These are phyloP conservation scores for Diaporthe sp. DNA, from an alignment of 2,329 filamentous ascomycete species.

Conservation along the genomic window DNA sequence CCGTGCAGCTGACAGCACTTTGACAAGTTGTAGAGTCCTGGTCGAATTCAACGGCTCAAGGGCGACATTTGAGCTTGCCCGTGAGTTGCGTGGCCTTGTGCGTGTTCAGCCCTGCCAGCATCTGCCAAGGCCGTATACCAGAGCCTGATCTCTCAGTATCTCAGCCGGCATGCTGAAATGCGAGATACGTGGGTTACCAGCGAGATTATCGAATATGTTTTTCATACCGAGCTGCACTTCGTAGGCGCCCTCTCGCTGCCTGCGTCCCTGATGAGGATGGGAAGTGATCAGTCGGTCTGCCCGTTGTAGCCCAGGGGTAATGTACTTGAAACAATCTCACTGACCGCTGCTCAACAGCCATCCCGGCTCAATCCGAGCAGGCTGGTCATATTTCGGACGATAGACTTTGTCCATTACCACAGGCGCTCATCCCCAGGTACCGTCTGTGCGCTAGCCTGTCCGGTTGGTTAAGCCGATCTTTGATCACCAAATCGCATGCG, in stretches of 20 bases:
- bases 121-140: neutral
- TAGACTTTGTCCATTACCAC: slow-evolving; percentile 11
- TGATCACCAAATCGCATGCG: slow-evolving; percentile 29
- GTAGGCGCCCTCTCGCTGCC: neutral
- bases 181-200: neutral
- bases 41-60: slow-evolving; percentile 2
- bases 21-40: slow-evolving; percentile 6
- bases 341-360: neutral
- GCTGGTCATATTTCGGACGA: slow-evolving; percentile 6
- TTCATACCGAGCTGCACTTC: neutral
- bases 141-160: neutral
- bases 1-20: slow-evolving; percentile 22
- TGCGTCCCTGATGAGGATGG: neutral
- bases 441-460: slow-evolving; percentile 23
- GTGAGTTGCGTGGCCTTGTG: neutral
- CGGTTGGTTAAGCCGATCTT: slow-evolving; percentile 29
- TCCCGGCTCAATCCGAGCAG: slow-evolving; percentile 19
- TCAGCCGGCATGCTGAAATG: neutral
- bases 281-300: slow-evolving; percentile 2
- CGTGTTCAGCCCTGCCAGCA: slow-evolving; percentile 17
- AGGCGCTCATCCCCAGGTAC: neutral
- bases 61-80: neutral
- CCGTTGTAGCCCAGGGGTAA: slow-evolving; percentile 15
- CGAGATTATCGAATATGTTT: neutral
- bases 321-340: slow-evolving; percentile 19